Base-by-base conservation (phyloP, 805 yeast species). In the Tetrapisispora pingtungensis region DNA sequence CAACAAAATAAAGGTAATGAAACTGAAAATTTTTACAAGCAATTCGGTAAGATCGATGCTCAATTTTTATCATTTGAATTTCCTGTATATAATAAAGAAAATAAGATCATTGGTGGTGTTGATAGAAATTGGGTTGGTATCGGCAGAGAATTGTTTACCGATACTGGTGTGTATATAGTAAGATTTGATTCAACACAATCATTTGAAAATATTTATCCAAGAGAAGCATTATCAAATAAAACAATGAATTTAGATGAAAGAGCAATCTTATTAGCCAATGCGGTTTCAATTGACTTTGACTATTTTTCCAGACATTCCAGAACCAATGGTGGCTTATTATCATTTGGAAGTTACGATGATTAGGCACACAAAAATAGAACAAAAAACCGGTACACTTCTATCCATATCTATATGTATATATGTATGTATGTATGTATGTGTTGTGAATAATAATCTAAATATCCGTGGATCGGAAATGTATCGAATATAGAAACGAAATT, bases 121-220 rank as follows among this genome's bases (percentile, higher is more conserved):
- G 93, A 87, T 61, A 74, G 97, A 55, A 88, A 88, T 62, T 93
- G 96, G 93, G 95, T 84, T 6, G 98, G 98, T 0, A 66, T 93
- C 35, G 95, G 94, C 2, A 74, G 97, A 56, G 98, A 93, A 59
- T 65, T 89, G 56, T 82, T 90, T 57, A 89, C 97, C 0, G 97
- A 93, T 63, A 84, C 96, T 0, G 97, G 97, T 49, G 89, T 87
- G 1, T 90, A 93, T 61, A 77, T 89, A 27, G 66, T 90, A 26
- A 67, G 96, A 47, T 83, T 88, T 84, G 95, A 85, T 55, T 50
- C 66, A 1, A 81, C 84, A 1, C 70, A 70, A 19, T 72, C 84
- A 50, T 81, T 82, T 51, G 72, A 69, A 3, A 85, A 82, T 0
- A 64, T 80, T 53, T 78, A 78, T 50, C 77, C 80, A 2, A 56